These are phyloP conservation scores for Rhodamnia argentea DNA, from an alignment of 345 rosid species.

Conservation along the genomic window DNA sequence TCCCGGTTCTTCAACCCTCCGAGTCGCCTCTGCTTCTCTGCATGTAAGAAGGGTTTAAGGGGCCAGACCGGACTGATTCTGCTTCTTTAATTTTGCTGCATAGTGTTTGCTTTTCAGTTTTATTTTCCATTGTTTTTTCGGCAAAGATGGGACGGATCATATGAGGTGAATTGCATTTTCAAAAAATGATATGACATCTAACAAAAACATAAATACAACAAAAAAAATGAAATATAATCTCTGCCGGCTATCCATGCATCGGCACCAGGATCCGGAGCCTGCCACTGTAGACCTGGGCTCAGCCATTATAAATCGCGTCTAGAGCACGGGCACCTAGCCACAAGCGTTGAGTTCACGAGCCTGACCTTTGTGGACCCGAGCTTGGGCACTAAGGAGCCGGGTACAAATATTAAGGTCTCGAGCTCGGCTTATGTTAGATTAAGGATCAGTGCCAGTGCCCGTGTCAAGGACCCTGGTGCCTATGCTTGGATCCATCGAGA, in stretches of 20 bases:
- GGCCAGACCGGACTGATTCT: background rate
- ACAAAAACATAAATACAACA: background rate
- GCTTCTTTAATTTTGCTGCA: background rate
- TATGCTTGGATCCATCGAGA: accelerated
- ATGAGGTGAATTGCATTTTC: background rate
- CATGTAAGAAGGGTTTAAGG: background rate
- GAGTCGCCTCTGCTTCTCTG: background rate
- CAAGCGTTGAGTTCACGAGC: background rate
- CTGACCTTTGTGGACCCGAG: accelerated
- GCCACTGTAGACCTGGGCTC: background rate
- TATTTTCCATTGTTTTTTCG: background rate
- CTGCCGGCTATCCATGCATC: background rate
- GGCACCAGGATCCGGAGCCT: accelerated
- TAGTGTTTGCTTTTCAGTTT: background rate
- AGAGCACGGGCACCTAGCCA: accelerated
- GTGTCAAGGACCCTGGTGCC: accelerated
- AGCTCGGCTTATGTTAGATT: background rate
- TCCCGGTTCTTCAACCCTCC: background rate
- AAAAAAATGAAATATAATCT: background rate
- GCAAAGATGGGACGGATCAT: background rate
- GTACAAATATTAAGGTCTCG: accelerated
- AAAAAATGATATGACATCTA: background rate
- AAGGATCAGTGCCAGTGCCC: no score
- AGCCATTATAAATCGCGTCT: background rate
- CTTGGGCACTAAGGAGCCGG: accelerated